Base-by-base conservation (phyloP, 257 asterid species). In the Solanum pinnatisectum region DNA sequence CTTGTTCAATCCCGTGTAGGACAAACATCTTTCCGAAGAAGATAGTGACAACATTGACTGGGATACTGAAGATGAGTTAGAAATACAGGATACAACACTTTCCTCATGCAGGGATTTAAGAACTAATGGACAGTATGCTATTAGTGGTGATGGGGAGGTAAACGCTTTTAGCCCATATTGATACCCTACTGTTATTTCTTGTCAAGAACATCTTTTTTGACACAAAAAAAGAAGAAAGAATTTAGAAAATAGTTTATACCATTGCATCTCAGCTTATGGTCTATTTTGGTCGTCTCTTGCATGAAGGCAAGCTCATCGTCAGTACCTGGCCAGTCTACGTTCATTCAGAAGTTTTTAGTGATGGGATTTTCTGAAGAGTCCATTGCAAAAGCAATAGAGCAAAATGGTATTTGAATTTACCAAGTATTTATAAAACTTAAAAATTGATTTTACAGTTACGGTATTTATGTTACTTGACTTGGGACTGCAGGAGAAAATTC, bases 401-500 rank as follows among this genome's bases (percentile, higher is more conserved):
- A 90, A 87, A 90, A 73, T 87, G 93, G 92, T 91, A 91, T 68
- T 74, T 87, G 46, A 33, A 40, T 25, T 6, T 27, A 13, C 71
- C 18, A 3, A 20, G 84, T 39, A 32, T 33, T 84, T 83, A 33
- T 63, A 44, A n/a, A 44, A 63, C 49, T 71, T 87, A 39, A 36
- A 72, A 22, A n/a, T 76, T 7, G 36, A 49, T 59, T 84, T 78
- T 37, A 25, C 37, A 46, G 70, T 39, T 67, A 52, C 73, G 59
- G 44, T 87, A n/a, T 14, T 88, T 44, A 46, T 44, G 90, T 71
- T 84, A 44, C 15, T 78, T 39, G 42, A 52, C 23, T 86, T 85
- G 49, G 67, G 56, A 11, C 90, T 74, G 89, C 95, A 96, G 98
- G 94, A 90, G 91, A 89, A 89, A 91, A 91, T 88, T 87, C 93